Evolutionary conservation across 2,329 filamentous ascomycete species (phyloP).

Genomic region (Exophiala phaeomuriformis): DNA sequence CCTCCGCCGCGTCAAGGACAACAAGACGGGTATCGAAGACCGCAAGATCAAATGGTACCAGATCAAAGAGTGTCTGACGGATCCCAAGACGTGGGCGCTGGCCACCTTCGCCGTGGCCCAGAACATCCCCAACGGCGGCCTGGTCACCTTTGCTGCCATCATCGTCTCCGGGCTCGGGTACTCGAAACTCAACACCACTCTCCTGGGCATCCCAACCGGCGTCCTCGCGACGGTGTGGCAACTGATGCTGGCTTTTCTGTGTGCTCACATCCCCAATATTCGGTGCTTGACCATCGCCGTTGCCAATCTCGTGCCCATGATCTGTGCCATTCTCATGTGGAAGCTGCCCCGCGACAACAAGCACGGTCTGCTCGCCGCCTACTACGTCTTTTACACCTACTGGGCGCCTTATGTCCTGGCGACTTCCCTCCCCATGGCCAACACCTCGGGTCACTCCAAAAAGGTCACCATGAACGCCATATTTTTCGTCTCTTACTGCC

Average conservation of each 20-base stretch:
- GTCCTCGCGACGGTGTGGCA: constrained; percentile 29
- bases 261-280: constrained; percentile 19
- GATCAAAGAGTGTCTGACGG: constrained; percentile 39
- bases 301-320: constrained; percentile 28
- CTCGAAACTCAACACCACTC: constrained; percentile 21
- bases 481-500: constrained; percentile 41
- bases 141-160: constrained; percentile 29
- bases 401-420: constrained; percentile 32
- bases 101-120: constrained; percentile 20
- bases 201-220: constrained; percentile 30
- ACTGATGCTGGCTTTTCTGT: constrained; percentile 22
- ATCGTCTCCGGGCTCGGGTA: constrained; percentile 30
- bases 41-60: constrained; percentile 45
- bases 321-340: constrained; percentile 31
- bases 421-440: constrained; percentile 37
- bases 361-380: constrained; percentile 33
- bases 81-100: constrained; percentile 37
- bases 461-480: constrained; percentile 46
- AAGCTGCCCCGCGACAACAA: constrained; percentile 34
- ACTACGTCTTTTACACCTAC: constrained; percentile 36
- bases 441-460: constrained; percentile 49
- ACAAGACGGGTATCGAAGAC: constrained; percentile 47
- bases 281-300: constrained; percentile 28
- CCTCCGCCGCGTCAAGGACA: constrained; percentile 39
- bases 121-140: constrained; percentile 30